Evolutionary conservation across 116 monocot species (phyloP), one percentile per base, ranked within the genome.

Genomic region (Papilionanthe hybrid): DNA sequence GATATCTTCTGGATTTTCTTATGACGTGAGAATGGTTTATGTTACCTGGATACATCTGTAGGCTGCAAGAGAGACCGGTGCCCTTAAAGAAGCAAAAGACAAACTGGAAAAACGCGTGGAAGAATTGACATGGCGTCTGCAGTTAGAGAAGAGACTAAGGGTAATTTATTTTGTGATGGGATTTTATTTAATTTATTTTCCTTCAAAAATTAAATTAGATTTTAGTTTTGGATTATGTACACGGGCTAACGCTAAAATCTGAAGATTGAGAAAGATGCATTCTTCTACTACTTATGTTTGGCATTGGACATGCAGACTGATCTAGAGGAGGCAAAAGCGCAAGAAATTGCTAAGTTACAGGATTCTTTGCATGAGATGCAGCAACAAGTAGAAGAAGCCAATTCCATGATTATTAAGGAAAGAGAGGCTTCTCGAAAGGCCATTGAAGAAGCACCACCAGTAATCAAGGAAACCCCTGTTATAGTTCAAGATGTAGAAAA

Each of bases 401-500:
- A 82, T 25, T 77, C 88, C 12, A 77, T 80, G 42, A 45, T 89
- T 75, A 77, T 82, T 9, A 89, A 84, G 73, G 90, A 90, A 86
- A 79, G 85, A 81, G 90, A 90, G 79, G 83, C 86, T 84, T 83
- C 90, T 72, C 88, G 82, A 77, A 85, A 86, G 55, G 88, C 90
- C 77, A 84, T 90, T 78, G 90, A 90, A 75, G 90, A 88, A 82
- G 83, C 90, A 60, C 90, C 86, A 48, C 84, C 89, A 50, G 78
- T 89, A 11, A 84, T 89, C 15, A 82, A 86, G 82, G 89, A 89
- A 80, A 87, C 84, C 49, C 82, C 84, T 76, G 75, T 89, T 42
- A 69, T 87, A 78, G 89, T 92, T 75, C 86, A 97, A 78, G 97
- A 97, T 81, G 90, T 87, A 65, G 89, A 90, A 85, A 97, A 91